A percentile compares a stretch with the other conserved stretches of the same genome.
These are phyloP conservation scores for Eimeria maxima DNA, from an alignment of 169 alveolate species.

Conservation along the genomic window DNA sequence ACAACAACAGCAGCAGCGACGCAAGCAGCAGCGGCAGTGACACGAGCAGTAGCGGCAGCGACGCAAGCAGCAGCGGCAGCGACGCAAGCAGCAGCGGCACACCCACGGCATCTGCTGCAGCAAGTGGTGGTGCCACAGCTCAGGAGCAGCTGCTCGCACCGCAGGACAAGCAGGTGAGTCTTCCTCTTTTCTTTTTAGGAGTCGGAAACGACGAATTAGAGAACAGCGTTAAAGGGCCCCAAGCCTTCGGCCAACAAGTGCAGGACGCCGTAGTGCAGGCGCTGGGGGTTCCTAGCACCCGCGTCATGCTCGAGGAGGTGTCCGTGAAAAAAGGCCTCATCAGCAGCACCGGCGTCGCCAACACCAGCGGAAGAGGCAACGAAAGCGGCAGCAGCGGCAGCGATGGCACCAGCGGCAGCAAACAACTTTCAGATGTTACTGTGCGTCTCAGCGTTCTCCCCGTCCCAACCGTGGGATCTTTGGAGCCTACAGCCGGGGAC, in stretches of 20 bases:
- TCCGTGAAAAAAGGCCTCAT: not conserved
- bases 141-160: not conserved
- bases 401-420: not conserved
- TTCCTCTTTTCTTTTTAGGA: conserved; percentile 26
- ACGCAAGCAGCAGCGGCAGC: not conserved
- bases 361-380: no score
- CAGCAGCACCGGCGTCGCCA: no score
- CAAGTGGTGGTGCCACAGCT: not conserved
- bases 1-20: no score
- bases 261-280: conserved; percentile 46
- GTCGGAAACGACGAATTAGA: not conserved
- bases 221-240: conserved; percentile 22
- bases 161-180: conserved; percentile 4
- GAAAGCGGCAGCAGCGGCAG: no score
- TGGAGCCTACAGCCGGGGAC: conserved; percentile 17
- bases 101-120: no score
- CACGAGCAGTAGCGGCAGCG: not conserved
- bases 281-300: not conserved
- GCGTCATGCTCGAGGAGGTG: conserved; percentile 7
- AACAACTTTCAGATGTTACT: not conserved
- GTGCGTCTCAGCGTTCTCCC: conserved; percentile 5
- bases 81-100: no score
- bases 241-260: not conserved
- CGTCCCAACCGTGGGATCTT: not conserved
- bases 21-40: not conserved